Evolutionary conservation across 1,139 yeast species (phyloP), one percentile per base, ranked within the genome.

Genomic region (Debaryomyces sp.): DNA sequence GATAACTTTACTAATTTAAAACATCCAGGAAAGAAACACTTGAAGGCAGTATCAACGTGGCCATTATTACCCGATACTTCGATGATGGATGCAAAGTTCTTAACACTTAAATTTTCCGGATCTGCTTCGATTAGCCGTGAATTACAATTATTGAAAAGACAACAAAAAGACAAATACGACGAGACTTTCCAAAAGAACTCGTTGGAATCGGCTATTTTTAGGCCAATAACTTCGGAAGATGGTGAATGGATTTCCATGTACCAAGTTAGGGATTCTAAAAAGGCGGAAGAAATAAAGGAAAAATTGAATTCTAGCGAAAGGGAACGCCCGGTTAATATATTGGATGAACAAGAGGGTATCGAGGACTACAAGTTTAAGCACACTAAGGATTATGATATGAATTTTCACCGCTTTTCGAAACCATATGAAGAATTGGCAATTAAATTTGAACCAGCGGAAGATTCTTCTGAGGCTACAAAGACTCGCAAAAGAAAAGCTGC

Each of bases 41-140:
- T 90, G 49, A 85, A 78, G 50, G 96, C 97, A 0, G 91, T 86
- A 24, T 80, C 78, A 52, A 78, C 92, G 1, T 89, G 91, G 89
- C 86, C 88, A 33, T 72, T 94, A 32, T 72, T 92, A 53, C 99
- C 99, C 3, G 98, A 94, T 66, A 84, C 96, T 15, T 85, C 95
- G 18, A 82, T 88, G 79, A 77, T 90, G 80, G 98, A 94, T 67
- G 82, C 89, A 57, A 81, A 79, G 50, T 89, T 81, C 63, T 73
- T 85, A 59, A 77, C 87, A 24, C 78, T 94, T 47, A 89, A 87
- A 61, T 83, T 92, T 66, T 74, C 82, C 12, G 96, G 96, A 7
- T 85, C 94, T 22, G 96, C 97, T 0, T 84, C 89, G 41, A 63
- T 81, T 43, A 61, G 70, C 48, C 64, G 78, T 54, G 80, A 76